Evolutionary conservation across 441 rosid genomes (phyloP).

Genomic region (Erodium texanum): DNA sequence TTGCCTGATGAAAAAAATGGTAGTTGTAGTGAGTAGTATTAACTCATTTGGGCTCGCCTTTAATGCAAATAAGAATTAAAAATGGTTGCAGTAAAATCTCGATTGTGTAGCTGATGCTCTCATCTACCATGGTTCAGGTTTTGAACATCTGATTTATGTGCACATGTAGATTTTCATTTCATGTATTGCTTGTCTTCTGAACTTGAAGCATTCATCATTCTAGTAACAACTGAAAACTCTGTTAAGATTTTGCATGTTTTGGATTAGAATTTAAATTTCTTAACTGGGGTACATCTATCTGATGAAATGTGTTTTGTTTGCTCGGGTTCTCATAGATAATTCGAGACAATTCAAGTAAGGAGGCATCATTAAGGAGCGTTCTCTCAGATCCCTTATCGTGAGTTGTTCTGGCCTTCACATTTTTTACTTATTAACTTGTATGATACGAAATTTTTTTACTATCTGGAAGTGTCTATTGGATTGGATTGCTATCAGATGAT

Average conservation of each 20-base stretch:
- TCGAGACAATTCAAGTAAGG: constrained; percentile 47
- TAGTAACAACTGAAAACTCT: neutral
- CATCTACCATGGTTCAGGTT: no score
- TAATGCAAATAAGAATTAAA: neutral
- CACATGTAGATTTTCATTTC: neutral
- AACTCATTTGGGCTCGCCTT: neutral
- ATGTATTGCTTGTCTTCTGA: neutral
- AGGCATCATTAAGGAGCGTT: constrained; percentile 82
- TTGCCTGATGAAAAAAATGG: no score
- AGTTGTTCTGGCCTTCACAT: constrained; percentile 28
- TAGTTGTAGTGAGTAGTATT: no score
- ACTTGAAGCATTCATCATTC: neutral
- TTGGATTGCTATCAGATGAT: neutral
- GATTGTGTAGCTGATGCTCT: no score
- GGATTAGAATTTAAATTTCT: neutral
- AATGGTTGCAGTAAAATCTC: neutral
- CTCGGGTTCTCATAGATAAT: constrained; percentile 50
- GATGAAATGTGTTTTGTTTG: constrained; percentile 19
- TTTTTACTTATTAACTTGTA: constrained; percentile 5
- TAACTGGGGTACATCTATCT: constrained; percentile 15
- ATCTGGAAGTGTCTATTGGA: neutral
- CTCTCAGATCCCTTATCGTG: constrained; percentile 93
- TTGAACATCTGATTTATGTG: neutral
- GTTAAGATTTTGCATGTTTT: neutral
- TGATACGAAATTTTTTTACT: constrained; percentile 4